Evolutionary conservation across 495 filamentous ascomycete species (phyloP), one percentile per base, ranked within the genome.

Genomic region (Daldinia decipiens): DNA sequence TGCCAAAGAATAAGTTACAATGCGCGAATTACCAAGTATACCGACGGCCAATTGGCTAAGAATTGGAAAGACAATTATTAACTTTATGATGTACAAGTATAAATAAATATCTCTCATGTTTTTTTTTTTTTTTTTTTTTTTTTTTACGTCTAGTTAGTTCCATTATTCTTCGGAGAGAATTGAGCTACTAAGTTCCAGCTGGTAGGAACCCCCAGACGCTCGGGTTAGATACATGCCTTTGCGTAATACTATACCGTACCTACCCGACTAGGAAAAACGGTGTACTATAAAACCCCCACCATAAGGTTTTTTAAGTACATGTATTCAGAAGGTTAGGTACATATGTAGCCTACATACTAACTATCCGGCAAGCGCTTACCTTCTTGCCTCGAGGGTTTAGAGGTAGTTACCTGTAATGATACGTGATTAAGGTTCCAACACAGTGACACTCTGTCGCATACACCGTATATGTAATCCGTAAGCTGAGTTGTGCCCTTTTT

Each of bases 1-100:
- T 63, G 54, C 63, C 63, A 63, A 60, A 67, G 27, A 66, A 67
- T 29, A n/a, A 50, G 43, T 31, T 71, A 59, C 53, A 63, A 43
- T 59, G 58, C 50, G 68, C 62, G 62, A 67, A 67, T 66, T 62
- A 58, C 27, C 26, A 64, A 9, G 24, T 52, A 67, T 27, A 55
- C 58, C 6, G 31, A 51, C 15, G 59, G 55, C 26, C 47, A 67
- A 67, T 67, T 72, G 64, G 56, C 40, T 36, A 59, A 68, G 29
- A 59, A 65, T 56, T 31, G 26, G 34, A 21, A 45, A 59, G 45
- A 50, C 51, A 45, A 53, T 52, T 58, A 21, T 29, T 55, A 13
- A 36, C 34, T 36, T 39, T 39, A 6, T 5, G 27, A 56, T 61
- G 66, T 43, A 63, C 43, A 29, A 62, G 59, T 45, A 53, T 21